phyloP scores from a whole-genome alignment of 192 early-diverging fungal genomes.

The Phlyctochytrium bullatum region DNA sequence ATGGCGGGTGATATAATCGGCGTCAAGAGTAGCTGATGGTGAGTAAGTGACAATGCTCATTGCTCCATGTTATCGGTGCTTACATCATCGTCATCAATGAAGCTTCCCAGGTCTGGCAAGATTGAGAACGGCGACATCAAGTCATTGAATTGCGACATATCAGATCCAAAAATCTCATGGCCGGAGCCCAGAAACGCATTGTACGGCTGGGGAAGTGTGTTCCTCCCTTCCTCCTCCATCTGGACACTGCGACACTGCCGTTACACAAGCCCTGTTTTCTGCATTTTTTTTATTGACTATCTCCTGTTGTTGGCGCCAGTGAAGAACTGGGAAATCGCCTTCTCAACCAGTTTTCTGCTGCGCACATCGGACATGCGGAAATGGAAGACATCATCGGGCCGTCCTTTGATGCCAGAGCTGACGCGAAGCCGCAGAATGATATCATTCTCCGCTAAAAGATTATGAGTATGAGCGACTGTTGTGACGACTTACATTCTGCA shows the following conservation, averaged over 20 bases:
- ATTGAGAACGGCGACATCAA: constrained; percentile 16
- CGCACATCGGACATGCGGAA: background rate
- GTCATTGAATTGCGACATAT: background rate
- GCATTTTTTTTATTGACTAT: no score
- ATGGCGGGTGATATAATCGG: constrained; percentile 70
- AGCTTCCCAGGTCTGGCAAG: background rate
- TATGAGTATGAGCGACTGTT: no score
- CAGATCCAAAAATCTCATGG: background rate
- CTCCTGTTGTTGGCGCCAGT: no score
- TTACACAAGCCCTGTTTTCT: no score
- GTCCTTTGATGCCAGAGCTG: background rate
- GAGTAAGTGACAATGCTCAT: background rate
- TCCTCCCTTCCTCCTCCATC: no score
- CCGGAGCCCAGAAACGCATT: no score
- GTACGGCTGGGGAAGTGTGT: no score
- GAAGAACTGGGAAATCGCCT: no score
- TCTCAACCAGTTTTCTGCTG: background rate
- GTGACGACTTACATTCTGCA: no score
- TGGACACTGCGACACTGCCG: no score
- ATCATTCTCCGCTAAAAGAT: background rate
- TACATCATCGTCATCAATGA: constrained; percentile 15
- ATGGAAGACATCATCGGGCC: background rate
- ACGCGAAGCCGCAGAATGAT: background rate
- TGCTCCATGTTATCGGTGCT: background rate
- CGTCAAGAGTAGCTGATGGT: constrained; percentile 45